A percentile compares a stretch with the other conserved stretches of the same genome.
Evolutionary conservation across 164 flowering plant genomes (phyloP).

Genomic region (Dillenia turbinata): DNA sequence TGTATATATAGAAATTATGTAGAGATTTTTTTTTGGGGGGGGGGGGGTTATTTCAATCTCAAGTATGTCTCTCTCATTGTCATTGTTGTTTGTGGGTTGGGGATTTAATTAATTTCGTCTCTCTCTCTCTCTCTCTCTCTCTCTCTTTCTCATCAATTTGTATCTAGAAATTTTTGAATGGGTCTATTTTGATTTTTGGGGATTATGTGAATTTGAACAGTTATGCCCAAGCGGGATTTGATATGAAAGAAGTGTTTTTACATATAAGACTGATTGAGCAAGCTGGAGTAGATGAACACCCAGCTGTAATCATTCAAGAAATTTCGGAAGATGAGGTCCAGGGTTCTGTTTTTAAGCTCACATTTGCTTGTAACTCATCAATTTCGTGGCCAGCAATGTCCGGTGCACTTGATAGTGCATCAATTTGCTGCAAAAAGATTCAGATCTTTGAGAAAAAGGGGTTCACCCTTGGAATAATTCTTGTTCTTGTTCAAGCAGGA

Average conservation of each 20-base stretch:
- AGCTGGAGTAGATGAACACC: slow-evolving; percentile 54
- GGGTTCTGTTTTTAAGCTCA: slow-evolving; percentile 58
- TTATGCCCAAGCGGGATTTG: slow-evolving; percentile 86
- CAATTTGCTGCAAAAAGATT: slow-evolving; percentile 81
- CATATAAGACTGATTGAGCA: slow-evolving; percentile 83
- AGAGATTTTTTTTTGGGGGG: too few species aligned
- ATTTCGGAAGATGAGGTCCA: slow-evolving; percentile 44
- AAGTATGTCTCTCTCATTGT: too few species aligned
- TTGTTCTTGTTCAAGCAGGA: slow-evolving; percentile 50
- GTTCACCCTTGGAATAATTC: slow-evolving; percentile 58
- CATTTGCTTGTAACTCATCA: slow-evolving; percentile 78
- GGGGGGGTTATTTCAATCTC: too few species aligned
- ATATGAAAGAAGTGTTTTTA: slow-evolving; percentile 88
- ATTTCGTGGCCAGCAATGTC: slow-evolving; percentile 83
- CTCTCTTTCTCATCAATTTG: not conserved
- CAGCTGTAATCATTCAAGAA: slow-evolving; percentile 71
- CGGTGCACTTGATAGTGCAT: slow-evolving; percentile 58
- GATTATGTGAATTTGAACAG: slow-evolving; percentile 26
- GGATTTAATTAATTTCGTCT: too few species aligned
- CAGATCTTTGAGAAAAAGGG: slow-evolving; percentile 94
- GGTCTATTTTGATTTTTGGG: not conserved
- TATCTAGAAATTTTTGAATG: not conserved
- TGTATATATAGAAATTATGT: too few species aligned
- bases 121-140: too few species aligned
- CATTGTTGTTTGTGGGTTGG: too few species aligned